Conservation (phyloP, 345 rosid species). For the Isatis tinctoria region DNA sequence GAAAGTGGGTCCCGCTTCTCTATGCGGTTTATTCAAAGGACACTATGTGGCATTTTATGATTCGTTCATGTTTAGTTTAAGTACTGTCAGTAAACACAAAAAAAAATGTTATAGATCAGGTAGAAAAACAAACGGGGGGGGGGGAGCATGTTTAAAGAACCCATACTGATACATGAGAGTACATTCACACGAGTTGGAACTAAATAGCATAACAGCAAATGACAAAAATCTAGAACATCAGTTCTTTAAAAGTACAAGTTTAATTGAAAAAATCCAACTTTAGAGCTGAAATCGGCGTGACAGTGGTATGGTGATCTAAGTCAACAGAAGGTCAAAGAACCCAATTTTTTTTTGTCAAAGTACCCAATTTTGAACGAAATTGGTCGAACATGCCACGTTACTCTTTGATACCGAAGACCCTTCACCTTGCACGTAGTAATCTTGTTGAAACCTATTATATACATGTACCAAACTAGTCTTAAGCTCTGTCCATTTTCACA, state of each 20-base stretch:
- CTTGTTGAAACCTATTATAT: slow-evolving; percentile 45
- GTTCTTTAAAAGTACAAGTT: neutral
- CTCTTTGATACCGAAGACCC: slow-evolving; percentile 53
- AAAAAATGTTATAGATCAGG: neutral
- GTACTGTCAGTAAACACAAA: neutral
- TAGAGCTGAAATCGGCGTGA: slow-evolving; percentile 1
- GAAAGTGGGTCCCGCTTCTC: neutral
- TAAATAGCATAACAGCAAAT: neutral
- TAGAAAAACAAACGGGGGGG: neutral
- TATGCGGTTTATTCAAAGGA: neutral
- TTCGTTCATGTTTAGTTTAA: neutral
- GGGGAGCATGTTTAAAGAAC: neutral
- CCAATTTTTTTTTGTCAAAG: slow-evolving; percentile 82
- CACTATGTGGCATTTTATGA: slow-evolving; percentile 5
- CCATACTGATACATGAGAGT: neutral
- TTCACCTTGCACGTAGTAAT: slow-evolving; percentile 58
- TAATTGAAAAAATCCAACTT: neutral
- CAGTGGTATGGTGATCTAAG: slow-evolving; percentile 1
- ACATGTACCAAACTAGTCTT: slow-evolving; percentile 1
- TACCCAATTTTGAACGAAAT: slow-evolving; percentile 82
- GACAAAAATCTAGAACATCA: neutral
- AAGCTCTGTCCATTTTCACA: neutral
- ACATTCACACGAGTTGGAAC: neutral
- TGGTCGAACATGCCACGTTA: slow-evolving; percentile 52
- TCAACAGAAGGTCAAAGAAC: slow-evolving; percentile 43